Evolutionary conservation across 345 rosid species (phyloP).

Genomic region (Eucalyptus cloeziana): DNA sequence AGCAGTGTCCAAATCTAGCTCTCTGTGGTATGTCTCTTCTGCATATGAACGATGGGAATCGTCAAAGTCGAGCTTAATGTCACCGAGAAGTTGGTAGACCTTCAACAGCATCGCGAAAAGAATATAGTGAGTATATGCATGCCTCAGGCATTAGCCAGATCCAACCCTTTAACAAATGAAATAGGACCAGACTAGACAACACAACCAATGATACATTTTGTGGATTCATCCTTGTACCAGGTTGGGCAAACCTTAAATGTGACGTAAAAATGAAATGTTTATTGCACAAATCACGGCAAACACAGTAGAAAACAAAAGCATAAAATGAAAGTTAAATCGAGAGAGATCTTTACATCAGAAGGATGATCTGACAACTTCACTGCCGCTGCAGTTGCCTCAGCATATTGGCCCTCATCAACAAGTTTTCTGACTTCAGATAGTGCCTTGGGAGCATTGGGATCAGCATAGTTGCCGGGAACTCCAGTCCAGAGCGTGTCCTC

Average conservation of each 20-base stretch:
- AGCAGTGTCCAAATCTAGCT: constrained; percentile 84
- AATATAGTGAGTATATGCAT: background rate
- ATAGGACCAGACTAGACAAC: background rate
- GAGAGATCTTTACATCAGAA: constrained; percentile 39
- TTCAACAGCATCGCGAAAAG: constrained; percentile 10
- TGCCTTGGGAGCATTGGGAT: constrained; percentile 53
- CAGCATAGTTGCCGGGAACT: constrained; percentile 52
- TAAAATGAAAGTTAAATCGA: background rate
- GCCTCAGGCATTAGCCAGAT: background rate
- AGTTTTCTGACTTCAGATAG: constrained; percentile 57
- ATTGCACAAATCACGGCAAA: background rate
- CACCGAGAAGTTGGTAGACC: constrained; percentile 89
- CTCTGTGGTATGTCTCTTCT: constrained; percentile 59
- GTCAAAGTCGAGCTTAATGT: constrained; percentile 67
- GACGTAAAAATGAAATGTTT: background rate
- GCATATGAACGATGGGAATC: constrained; percentile 57
- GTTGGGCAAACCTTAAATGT: background rate
- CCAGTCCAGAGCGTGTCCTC: constrained; percentile 96
- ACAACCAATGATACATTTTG: background rate
- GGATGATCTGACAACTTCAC: constrained; percentile 43
- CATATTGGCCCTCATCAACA: constrained; percentile 45
- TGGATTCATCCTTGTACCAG: background rate
- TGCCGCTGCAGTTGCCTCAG: constrained; percentile 65
- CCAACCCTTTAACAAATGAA: background rate
- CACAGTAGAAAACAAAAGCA: background rate